phyloP scores from a whole-genome alignment of 768 basidiomycete genomes.

The Fomitopsis serialis region DNA sequence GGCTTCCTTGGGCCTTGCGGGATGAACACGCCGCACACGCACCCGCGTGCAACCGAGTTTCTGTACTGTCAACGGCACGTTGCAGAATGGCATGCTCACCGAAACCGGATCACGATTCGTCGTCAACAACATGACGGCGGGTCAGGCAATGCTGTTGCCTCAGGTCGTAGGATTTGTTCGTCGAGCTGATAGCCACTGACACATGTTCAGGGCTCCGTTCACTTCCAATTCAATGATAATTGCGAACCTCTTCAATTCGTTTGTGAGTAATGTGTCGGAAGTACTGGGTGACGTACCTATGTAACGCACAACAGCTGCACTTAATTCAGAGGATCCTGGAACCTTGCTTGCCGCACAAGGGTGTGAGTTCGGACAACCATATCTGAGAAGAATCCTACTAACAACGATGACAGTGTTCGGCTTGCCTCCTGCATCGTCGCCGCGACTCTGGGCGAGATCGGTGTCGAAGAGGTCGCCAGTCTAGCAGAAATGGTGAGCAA shows the following conservation, averaged over 20 bases:
- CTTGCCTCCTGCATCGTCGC: conserved; percentile 24
- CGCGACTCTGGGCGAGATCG: conserved; percentile 24
- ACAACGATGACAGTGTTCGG: conserved; percentile 16
- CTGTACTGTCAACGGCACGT: conserved; percentile 25
- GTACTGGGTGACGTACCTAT: not conserved
- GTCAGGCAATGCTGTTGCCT: conserved; percentile 21
- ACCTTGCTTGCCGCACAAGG: conserved; percentile 20
- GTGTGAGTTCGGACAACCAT: conserved; percentile 14
- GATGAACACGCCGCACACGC: conserved; percentile 31
- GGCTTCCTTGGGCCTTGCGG: conserved; percentile 26
- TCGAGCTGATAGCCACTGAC: not conserved
- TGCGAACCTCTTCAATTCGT: conserved; percentile 24
- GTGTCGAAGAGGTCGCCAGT: conserved; percentile 21
- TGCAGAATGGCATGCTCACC: conserved; percentile 20
- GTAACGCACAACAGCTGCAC: conserved; percentile 10
- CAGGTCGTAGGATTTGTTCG: conserved; percentile 3
- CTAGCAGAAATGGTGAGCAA: conserved; percentile 16
- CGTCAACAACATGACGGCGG: conserved; percentile 17
- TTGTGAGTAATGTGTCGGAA: conserved; percentile 1
- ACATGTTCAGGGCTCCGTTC: conserved; percentile 20
- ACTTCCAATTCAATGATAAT: conserved; percentile 23
- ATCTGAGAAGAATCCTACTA: not conserved
- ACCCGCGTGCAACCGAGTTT: conserved; percentile 30
- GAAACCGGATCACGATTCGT: conserved; percentile 27
- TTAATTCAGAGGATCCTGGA: conserved; percentile 25